These are phyloP conservation scores for Chamaecrista fasciculata DNA, from an alignment of 306 rosid genomes.

Conservation along the genomic window DNA sequence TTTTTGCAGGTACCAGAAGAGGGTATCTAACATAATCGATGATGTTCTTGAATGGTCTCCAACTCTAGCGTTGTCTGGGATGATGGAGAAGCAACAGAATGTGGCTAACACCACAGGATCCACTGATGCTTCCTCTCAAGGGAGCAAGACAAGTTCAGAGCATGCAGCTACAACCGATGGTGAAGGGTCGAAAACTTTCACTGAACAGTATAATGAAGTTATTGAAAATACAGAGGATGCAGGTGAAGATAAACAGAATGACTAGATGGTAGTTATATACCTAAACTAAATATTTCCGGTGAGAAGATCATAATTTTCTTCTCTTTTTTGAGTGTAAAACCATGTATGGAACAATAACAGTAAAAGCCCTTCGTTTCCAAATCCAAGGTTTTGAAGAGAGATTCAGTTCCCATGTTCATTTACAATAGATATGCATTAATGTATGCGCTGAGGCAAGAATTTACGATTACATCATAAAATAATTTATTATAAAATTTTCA, in stretches of 20 bases:
- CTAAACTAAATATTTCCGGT: slow-evolving; percentile 33
- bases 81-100: slow-evolving; percentile 87
- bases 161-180: slow-evolving; percentile 35
- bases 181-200: slow-evolving; percentile 35
- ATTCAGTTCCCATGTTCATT: background rate
- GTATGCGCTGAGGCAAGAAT: too few species aligned
- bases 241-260: slow-evolving; percentile 52
- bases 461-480: too few species aligned
- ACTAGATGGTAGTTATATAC: slow-evolving; percentile 32
- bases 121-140: slow-evolving; percentile 33
- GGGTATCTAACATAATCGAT: slow-evolving; percentile 91
- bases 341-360: slow-evolving; percentile 47
- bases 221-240: slow-evolving; percentile 41
- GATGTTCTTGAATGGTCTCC: slow-evolving; percentile 99
- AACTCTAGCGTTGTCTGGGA: slow-evolving; percentile 87
- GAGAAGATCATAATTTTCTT: slow-evolving; percentile 41
- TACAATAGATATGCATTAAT: too few species aligned
- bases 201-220: slow-evolving; percentile 46
- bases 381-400: slow-evolving; percentile 10
- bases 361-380: slow-evolving; percentile 38
- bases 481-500: too few species aligned
- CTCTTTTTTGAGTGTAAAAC: slow-evolving; percentile 59
- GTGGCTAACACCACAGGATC: slow-evolving; percentile 60
- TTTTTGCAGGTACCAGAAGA: slow-evolving; percentile 77
- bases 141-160: slow-evolving; percentile 37